These are phyloP conservation scores for Coprinopsis marcescibilis DNA, from an alignment of 768 basidiomycete genomes.

Conservation along the genomic window DNA sequence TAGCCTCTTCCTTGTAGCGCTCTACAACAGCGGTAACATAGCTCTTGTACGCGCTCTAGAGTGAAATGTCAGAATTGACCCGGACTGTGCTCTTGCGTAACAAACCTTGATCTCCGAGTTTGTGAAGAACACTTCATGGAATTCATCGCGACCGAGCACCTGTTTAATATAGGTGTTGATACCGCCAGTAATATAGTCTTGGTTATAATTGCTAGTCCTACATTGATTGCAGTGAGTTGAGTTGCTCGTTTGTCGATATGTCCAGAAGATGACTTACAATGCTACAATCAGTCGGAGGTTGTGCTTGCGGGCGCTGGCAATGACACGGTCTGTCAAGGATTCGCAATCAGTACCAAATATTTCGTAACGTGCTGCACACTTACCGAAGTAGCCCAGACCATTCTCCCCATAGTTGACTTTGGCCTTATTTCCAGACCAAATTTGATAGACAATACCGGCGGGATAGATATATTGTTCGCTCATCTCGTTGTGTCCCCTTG, in stretches of 20 bases:
- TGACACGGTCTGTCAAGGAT: conserved; percentile 37
- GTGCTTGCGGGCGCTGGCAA: conserved; percentile 52
- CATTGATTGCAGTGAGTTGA: no score
- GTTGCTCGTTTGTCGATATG: no score
- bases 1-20: conserved; percentile 50
- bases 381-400: conserved; percentile 47
- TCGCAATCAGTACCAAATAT: not conserved
- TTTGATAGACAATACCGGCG: conserved; percentile 46
- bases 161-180: conserved; percentile 66
- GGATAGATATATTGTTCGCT: conserved; percentile 23
- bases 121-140: conserved; percentile 52
- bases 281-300: conserved; percentile 55
- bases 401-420: conserved; percentile 49
- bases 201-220: conserved; percentile 13
- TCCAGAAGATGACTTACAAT: no score
- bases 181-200: conserved; percentile 45
- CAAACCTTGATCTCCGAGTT: conserved; percentile 40
- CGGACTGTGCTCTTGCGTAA: not conserved
- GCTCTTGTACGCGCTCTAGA: conserved; percentile 34
- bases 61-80: not conserved
- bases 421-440: conserved; percentile 42
- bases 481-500: conserved; percentile 38
- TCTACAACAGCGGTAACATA: conserved; percentile 43
- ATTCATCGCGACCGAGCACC: conserved; percentile 29
- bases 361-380: conserved; percentile 1